Evolutionary conservation across 129 eudicot species (phyloP).

Genomic region (Helichrysum umbraculigerum): DNA sequence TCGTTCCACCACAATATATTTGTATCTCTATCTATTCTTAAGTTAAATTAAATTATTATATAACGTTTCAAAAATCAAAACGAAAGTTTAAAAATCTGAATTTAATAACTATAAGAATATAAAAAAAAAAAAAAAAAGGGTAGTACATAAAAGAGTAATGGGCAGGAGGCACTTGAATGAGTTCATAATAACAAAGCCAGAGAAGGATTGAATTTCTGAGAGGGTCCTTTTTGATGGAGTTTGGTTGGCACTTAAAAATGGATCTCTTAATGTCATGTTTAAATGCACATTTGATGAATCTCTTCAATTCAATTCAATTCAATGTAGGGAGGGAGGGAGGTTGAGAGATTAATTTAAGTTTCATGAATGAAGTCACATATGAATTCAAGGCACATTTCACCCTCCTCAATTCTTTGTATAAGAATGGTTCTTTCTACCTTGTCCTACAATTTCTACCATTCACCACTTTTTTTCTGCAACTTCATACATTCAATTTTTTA

Average conservation of each 20-base stretch:
- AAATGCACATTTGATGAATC: conserved; percentile 30
- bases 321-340: conserved; percentile 10
- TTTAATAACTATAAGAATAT: background rate
- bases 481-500: background rate
- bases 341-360: conserved; percentile 39
- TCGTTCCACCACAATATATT: no score
- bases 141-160: conserved; percentile 38
- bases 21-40: no score
- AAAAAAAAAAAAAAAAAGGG: conserved; percentile 26
- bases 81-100: background rate
- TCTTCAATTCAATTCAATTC: conserved; percentile 26
- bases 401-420: conserved; percentile 28
- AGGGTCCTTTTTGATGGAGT: conserved; percentile 31
- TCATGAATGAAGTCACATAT: conserved; percentile 41
- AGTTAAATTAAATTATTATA: no score
- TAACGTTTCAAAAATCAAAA: no score
- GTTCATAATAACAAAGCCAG: conserved; percentile 38
- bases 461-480: background rate
- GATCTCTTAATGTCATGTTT: conserved; percentile 37
- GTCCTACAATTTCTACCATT: conserved; percentile 13
- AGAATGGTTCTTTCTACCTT: conserved; percentile 13
- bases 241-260: conserved; percentile 46
- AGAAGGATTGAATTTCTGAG: conserved; percentile 35
- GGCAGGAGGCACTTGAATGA: conserved; percentile 39
- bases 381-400: conserved; percentile 36